Percentiles rank a stretch among this genome's conserved stretches.
Conservation (phyloP, 2,329 filamentous ascomycete species). For the Monosporascus sp. region DNA sequence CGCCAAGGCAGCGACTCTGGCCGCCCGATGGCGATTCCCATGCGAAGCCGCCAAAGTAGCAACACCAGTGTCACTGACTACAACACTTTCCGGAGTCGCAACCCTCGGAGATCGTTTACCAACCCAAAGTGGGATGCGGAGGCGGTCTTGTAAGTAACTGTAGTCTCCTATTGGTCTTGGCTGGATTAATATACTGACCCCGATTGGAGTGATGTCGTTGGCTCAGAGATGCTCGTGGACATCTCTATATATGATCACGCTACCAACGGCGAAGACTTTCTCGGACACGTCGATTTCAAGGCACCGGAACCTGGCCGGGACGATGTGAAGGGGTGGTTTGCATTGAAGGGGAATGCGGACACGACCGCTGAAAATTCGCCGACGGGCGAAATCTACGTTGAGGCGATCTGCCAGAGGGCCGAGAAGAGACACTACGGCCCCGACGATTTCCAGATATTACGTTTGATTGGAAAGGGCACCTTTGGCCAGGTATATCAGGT, state of each 20-base stretch:
- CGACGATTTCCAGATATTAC: conserved; percentile 91
- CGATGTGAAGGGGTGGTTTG: conserved; percentile 79
- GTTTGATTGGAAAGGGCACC: conserved; percentile 95
- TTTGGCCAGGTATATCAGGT: conserved; percentile 99
- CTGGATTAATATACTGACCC: conserved; percentile 6
- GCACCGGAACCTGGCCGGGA: conserved; percentile 61
- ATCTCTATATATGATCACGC: conserved; percentile 88
- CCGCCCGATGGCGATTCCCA: conserved; percentile 87
- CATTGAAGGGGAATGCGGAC: conserved; percentile 69
- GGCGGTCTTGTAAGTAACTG: conserved; percentile 75
- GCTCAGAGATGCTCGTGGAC: conserved; percentile 83
- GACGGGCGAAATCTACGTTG: conserved; percentile 84
- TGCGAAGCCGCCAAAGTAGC: conserved; percentile 95
- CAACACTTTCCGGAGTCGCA: conserved; percentile 52
- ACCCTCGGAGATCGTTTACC: conserved; percentile 55
- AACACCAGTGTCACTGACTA: conserved; percentile 77
- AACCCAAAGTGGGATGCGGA: conserved; percentile 95
- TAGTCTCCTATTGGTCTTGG: neutral
- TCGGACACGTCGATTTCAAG: conserved; percentile 83
- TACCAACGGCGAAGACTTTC: conserved; percentile 77
- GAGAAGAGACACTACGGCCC: conserved; percentile 91
- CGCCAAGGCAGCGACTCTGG: conserved; percentile 77
- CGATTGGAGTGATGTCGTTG: conserved; percentile 75
- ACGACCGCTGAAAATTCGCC: conserved; percentile 65
- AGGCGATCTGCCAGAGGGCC: conserved; percentile 77